Base-by-base conservation (phyloP, 1,284 basidiomycete species). In the Malassezia vespertilionis region DNA sequence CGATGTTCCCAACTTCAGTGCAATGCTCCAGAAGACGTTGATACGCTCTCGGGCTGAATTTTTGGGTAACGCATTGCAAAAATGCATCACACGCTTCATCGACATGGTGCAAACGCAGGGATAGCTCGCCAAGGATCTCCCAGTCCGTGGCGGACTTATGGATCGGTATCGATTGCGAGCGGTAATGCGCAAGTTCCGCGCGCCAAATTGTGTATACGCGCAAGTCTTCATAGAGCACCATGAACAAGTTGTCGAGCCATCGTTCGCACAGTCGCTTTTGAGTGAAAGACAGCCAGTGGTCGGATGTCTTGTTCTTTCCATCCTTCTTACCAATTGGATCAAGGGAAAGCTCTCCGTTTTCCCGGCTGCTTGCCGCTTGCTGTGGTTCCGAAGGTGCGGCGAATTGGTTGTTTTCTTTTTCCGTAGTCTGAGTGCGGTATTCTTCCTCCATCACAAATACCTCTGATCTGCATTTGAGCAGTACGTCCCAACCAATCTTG, bases 371-470 rank as follows among this genome's bases (percentile, higher is more conserved):
- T 51, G 52, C 11, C 52, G 49, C 24, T 32, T 35, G 32, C 22
- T 40, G 12, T 8, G 48, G 46, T 0, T 52, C 46, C 2, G 44
- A 28, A 30, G 42, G 43, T 12, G 56, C 55, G 3, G 45, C 44
- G 4, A 53, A n/a, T n/a, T n/a, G n/a, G n/a, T n/a, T n/a, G 53
- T n/a, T n/a, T n/a, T n/a, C n/a, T n/a, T n/a, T n/a, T n/a, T n/a
- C n/a, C 7, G 72, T 69, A 57, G 76, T 76, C 57, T 77, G 77
- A 57, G 74, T 68, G 23, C 93, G 78, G 71, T 97, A 99, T 72
- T 99, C 91, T 71, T 97, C 91, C 72, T 97, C 91, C 91, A 97
- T 99, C 30, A 99, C 93, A 72, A 99, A 97, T 9, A 99, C 91
- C 37, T 77, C 75, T 71, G 85, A 89, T 76, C 91, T 82, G 23